Percentiles rank a stretch among this genome's conserved stretches.
Evolutionary conservation across 2,329 filamentous ascomycete species (phyloP).

Genomic region (Colletotrichum tropicicola): DNA sequence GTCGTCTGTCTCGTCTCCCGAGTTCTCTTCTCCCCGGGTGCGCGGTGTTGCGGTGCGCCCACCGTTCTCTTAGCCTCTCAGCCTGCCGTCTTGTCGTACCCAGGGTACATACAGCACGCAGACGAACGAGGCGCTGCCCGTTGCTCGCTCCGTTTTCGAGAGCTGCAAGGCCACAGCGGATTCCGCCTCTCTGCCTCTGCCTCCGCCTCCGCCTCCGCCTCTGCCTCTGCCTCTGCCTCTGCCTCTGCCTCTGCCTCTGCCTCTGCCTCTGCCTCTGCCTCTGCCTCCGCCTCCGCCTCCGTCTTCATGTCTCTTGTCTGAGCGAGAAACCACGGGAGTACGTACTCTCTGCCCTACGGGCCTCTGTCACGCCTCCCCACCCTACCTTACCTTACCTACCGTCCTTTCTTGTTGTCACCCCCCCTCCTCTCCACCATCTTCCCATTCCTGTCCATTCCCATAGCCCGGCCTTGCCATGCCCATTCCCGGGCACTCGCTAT

Average conservation of each 20-base stretch:
- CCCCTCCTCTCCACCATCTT: background rate
- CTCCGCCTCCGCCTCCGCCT: too few species aligned
- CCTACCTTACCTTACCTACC: background rate
- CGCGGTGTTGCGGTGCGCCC: too few species aligned
- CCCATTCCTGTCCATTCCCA: background rate
- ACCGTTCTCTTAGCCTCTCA: slow-evolving; percentile 5
- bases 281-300: too few species aligned
- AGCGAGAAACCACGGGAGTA: background rate
- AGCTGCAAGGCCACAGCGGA: background rate
- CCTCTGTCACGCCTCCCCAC: background rate
- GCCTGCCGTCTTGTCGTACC: background rate
- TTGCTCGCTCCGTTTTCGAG: background rate
- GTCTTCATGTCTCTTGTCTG: background rate
- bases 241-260: too few species aligned
- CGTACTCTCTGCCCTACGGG: slow-evolving; percentile 9
- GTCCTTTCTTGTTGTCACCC: background rate
- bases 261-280: too few species aligned
- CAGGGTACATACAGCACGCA: background rate
- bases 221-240: too few species aligned
- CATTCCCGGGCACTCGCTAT: background rate
- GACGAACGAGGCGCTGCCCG: background rate
- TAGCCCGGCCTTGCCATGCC: background rate
- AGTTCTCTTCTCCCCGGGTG: too few species aligned
- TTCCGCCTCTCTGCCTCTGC: too few species aligned
- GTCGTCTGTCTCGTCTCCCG: too few species aligned